Percentiles rank a stretch among this genome's conserved stretches.
Evolutionary conservation across 179 eudicot species (phyloP).

Genomic region (Camellia oleifera): DNA sequence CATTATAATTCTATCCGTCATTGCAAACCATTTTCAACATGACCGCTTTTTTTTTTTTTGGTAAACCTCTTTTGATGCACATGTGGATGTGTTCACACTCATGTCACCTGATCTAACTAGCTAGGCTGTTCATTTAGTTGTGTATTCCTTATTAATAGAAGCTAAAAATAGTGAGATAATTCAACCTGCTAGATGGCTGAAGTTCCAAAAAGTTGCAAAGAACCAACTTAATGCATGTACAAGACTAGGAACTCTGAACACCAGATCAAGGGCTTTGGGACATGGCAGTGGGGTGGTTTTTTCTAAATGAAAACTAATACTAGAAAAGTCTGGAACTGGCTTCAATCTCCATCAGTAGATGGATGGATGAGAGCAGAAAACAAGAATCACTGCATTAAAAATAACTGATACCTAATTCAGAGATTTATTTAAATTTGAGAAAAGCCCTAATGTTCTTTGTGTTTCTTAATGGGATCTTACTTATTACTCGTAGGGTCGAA

Average conservation of each 20-base stretch:
- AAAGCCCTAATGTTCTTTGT: not conserved
- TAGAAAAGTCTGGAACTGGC: not conserved
- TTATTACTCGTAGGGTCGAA: constrained; percentile 57
- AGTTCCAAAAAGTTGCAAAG: not conserved
- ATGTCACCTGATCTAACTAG: not conserved
- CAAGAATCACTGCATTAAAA: not conserved
- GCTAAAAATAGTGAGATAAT: not conserved
- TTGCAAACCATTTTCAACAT: not conserved
- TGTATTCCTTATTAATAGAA: not conserved
- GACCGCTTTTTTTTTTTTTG: not conserved
- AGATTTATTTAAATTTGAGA: not conserved
- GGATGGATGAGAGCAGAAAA: constrained; percentile 7
- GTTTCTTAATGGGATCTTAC: not conserved
- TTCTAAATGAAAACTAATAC: not conserved
- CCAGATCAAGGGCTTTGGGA: not conserved
- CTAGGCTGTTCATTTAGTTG: not conserved
- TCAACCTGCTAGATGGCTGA: not conserved
- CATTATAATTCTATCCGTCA: not conserved
- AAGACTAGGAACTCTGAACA: not conserved
- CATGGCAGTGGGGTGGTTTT: not conserved
- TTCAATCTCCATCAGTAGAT: too few relatives aligned
- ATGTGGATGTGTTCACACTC: not conserved
- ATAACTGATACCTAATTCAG: not conserved
- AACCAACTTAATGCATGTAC: not conserved
- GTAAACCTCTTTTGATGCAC: not conserved